Evolutionary conservation across 306 rosid genomes (phyloP).

Genomic region (Begonia masoniana): DNA sequence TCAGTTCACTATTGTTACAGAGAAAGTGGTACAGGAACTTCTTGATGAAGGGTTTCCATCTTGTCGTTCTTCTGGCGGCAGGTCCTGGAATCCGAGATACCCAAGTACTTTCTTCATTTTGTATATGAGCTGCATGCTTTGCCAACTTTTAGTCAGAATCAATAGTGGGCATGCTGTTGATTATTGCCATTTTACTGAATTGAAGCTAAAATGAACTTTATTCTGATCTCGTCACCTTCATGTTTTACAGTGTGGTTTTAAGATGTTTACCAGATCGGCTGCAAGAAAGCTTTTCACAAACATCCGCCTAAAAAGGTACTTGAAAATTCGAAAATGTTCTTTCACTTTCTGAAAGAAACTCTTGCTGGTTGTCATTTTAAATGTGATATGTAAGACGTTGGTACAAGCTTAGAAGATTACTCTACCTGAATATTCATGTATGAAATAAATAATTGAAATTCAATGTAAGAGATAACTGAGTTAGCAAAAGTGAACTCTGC

Average conservation of each 20-base stretch:
- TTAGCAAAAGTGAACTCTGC: neutral
- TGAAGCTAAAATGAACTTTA: constrained; percentile 2
- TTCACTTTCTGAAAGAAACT: too few relatives aligned
- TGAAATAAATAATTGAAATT: too few relatives aligned
- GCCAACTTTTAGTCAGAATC: too few relatives aligned
- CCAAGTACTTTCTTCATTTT: constrained; percentile 32
- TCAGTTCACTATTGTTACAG: constrained; percentile 32
- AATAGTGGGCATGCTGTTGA: too few relatives aligned
- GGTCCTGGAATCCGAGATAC: constrained; percentile 97
- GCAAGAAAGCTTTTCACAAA: constrained; percentile 86
- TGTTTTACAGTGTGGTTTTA: constrained; percentile 80
- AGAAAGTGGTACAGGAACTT: constrained; percentile 90
- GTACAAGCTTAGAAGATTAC: too few relatives aligned
- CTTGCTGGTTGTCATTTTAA: too few relatives aligned
- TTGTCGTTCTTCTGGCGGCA: constrained; percentile 86
- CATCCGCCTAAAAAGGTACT: constrained; percentile 70
- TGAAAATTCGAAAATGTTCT: neutral
- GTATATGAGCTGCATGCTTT: too few relatives aligned
- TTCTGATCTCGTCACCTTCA: constrained; percentile 16
- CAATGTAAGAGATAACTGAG: too few relatives aligned
- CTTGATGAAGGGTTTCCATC: constrained; percentile 97
- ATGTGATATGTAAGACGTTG: too few relatives aligned
- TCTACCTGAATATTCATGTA: too few relatives aligned
- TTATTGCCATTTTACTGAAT: constrained; percentile 3
- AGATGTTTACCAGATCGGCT: constrained; percentile 91